A percentile compares a stretch with the other conserved stretches of the same genome.
Conservation (phyloP, 75 land plant genomes). For the Sequoia sempervirens region DNA sequence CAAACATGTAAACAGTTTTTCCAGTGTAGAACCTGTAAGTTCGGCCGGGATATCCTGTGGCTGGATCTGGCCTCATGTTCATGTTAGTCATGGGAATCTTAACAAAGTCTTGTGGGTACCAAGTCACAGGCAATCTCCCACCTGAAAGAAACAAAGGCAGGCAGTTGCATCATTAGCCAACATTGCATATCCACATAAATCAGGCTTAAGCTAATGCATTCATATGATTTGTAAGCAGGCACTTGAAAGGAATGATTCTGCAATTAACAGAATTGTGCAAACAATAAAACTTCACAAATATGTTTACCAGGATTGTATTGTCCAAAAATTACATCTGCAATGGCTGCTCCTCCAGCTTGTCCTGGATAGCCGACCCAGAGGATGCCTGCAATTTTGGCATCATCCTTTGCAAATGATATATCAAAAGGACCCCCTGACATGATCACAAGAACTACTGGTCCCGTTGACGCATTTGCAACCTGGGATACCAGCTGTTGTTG, state of each 20-base stretch:
- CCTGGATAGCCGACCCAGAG: conserved; percentile 96
- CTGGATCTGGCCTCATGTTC: conserved; percentile 56
- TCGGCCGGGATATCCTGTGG: conserved; percentile 64
- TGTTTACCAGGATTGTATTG: conserved; percentile 70
- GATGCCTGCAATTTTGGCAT: conserved; percentile 53
- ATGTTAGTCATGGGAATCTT: conserved; percentile 78
- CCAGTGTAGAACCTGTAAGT: conserved; percentile 82
- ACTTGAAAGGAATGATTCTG: neutral
- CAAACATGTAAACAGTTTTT: conserved; percentile 53
- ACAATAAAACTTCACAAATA: neutral
- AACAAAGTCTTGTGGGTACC: conserved; percentile 71
- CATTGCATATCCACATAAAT: neutral
- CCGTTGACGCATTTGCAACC: conserved; percentile 53
- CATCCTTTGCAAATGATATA: conserved; percentile 60
- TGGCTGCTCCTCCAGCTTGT: conserved; percentile 82
- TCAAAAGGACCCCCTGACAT: conserved; percentile 89
- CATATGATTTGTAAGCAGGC: neutral
- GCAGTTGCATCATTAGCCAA: conserved; percentile 9
- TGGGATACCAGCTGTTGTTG: conserved; percentile 68
- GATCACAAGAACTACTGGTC: conserved; percentile 66
- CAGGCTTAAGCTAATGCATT: neutral
- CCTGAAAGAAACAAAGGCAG: conserved; percentile 12
- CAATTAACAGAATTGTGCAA: neutral
- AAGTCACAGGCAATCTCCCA: conserved; percentile 65
- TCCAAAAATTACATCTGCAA: conserved; percentile 78